phyloP scores from a whole-genome alignment of 73 alveolate species.

The Paramecium tetraurelia region DNA sequence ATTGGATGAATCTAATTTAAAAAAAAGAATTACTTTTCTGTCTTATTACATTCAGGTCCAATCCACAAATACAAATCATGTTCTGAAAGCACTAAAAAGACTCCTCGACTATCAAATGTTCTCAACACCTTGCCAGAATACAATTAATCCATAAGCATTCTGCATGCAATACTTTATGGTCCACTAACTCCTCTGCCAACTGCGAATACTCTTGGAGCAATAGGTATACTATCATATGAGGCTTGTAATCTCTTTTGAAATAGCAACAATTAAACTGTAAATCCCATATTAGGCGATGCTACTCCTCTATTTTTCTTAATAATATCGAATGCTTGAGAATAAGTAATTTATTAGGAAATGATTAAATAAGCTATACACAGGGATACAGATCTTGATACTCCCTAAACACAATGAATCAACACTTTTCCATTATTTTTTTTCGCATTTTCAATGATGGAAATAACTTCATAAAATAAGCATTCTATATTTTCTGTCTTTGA shows the following conservation, averaged over 20 bases:
- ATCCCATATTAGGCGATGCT: slow-evolving; percentile 85
- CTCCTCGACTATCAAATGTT: slow-evolving; percentile 78
- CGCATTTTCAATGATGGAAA: slow-evolving; percentile 73
- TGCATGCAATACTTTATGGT: slow-evolving; percentile 70
- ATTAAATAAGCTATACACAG: slow-evolving; percentile 84
- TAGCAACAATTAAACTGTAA: slow-evolving; percentile 73
- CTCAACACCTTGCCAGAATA: slow-evolving; percentile 60
- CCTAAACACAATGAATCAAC: slow-evolving; percentile 88
- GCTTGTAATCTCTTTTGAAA: slow-evolving; percentile 76
- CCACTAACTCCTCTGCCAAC: slow-evolving; percentile 78
- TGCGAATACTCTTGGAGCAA: slow-evolving; percentile 80
- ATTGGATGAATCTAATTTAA: neutral
- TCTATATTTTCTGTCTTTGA: slow-evolving; percentile 83
- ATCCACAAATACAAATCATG: slow-evolving; percentile 64
- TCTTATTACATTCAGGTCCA: slow-evolving; percentile 69
- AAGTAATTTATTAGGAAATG: slow-evolving; percentile 54
- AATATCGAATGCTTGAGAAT: slow-evolving; percentile 67
- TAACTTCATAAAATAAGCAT: slow-evolving; percentile 80
- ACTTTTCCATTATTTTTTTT: slow-evolving; percentile 76
- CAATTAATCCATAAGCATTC: slow-evolving; percentile 63
- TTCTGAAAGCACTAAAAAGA: slow-evolving; percentile 67
- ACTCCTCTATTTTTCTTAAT: slow-evolving; percentile 79
- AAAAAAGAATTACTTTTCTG: slow-evolving; percentile 58
- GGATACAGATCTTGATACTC: slow-evolving; percentile 87
- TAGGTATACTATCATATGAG: slow-evolving; percentile 68